Percentiles rank a stretch among this genome's conserved stretches.
phyloP scores from a whole-genome alignment of 768 basidiomycete species.

The Trametes villosa region DNA sequence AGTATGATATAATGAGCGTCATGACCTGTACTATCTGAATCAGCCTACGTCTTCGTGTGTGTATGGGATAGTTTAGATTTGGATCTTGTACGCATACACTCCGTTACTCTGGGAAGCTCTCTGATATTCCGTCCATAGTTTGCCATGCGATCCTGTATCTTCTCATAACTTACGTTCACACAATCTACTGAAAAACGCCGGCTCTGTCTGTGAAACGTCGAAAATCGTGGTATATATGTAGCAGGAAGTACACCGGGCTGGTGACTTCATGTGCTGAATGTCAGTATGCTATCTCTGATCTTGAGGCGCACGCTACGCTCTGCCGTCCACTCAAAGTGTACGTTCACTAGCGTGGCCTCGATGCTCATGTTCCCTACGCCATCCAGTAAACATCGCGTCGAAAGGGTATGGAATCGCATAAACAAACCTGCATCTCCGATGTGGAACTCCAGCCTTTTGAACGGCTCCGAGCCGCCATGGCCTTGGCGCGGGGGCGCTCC shows the following conservation, averaged over 20 bases:
- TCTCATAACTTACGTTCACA: too few relatives aligned
- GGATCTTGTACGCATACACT: too few relatives aligned
- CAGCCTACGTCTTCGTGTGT: not conserved
- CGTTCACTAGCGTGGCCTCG: conserved; percentile 68
- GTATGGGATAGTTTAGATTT: not conserved
- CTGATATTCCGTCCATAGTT: too few relatives aligned
- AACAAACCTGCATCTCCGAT: conserved; percentile 79
- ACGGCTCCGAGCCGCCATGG: conserved; percentile 79
- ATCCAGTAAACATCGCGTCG: not conserved
- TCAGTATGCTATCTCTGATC: conserved; percentile 81
- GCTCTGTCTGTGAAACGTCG: too few relatives aligned
- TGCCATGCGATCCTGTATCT: too few relatives aligned
- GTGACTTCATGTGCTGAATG: conserved; percentile 74
- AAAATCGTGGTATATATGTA: too few relatives aligned
- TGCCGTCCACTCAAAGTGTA: conserved; percentile 84
- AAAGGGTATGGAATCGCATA: not conserved
- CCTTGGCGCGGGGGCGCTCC: conserved; percentile 94
- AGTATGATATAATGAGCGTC: conserved; percentile 5
- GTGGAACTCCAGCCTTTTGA: conserved; percentile 85
- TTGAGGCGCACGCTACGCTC: conserved; percentile 83
- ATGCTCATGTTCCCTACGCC: conserved; percentile 55
- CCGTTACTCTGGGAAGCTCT: too few relatives aligned
- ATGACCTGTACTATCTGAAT: conserved; percentile 12
- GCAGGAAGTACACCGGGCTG: too few relatives aligned
- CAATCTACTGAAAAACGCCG: too few relatives aligned